Percentiles rank a stretch among this genome's conserved stretches.
Conservation (phyloP, 2,329 filamentous ascomycete genomes). For the Paraphoma chrysanthemicola region DNA sequence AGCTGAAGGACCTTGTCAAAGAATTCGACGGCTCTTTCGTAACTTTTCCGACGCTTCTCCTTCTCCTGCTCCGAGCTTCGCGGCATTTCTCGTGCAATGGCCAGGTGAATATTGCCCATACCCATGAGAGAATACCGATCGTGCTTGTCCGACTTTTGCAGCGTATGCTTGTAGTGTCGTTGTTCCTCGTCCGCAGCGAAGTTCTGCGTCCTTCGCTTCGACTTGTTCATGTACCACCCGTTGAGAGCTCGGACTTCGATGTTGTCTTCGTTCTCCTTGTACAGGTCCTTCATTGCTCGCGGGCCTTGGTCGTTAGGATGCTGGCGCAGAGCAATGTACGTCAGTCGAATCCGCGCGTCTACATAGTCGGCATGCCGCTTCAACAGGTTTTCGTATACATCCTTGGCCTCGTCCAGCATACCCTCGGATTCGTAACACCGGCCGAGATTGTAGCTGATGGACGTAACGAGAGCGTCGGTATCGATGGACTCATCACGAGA, state of each 20-base stretch:
- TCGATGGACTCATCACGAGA: constrained; percentile 79
- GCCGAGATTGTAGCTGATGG: constrained; percentile 95
- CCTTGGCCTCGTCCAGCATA: constrained; percentile 80
- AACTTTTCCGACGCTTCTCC: constrained; percentile 85
- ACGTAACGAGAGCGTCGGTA: constrained; percentile 90
- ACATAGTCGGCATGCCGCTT: constrained; percentile 89
- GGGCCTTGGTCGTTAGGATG: constrained; percentile 86
- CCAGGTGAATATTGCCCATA: constrained; percentile 95
- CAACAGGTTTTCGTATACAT: constrained; percentile 86
- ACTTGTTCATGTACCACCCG: constrained; percentile 92
- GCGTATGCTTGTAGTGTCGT: constrained; percentile 93
- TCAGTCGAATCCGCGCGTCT: constrained; percentile 85
- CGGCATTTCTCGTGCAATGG: constrained; percentile 91
- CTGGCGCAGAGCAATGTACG: constrained; percentile 85
- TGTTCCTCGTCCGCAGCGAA: constrained; percentile 90
- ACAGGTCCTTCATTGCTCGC: constrained; percentile 83
- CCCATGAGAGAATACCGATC: constrained; percentile 95
- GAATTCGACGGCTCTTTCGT: constrained; percentile 93
- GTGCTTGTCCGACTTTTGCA: constrained; percentile 90
- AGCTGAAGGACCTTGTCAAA: constrained; percentile 96
- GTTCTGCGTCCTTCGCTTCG: constrained; percentile 81
- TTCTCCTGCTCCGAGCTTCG: constrained; percentile 88
- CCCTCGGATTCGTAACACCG: constrained; percentile 89
- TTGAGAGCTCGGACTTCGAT: constrained; percentile 92
- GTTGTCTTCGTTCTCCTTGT: constrained; percentile 82